Base-by-base conservation (phyloP, 2,329 filamentous ascomycete genomes). In the Talaromyces sp. region DNA sequence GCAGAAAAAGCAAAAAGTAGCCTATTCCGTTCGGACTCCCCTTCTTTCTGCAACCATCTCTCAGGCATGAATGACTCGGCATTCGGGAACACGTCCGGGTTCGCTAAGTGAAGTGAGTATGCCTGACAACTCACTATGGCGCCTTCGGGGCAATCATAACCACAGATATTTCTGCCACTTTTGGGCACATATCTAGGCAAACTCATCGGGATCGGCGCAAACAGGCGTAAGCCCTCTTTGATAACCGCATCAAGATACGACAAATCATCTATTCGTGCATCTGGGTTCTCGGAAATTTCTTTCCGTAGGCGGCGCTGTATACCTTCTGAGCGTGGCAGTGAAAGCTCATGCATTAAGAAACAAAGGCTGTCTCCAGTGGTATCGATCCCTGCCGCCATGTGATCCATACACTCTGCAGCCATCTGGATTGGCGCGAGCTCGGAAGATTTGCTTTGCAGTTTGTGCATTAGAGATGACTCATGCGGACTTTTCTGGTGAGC, bases 331-430 rank as follows among this genome's bases (percentile, higher is more conserved):
- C 81, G 75, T 1, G 87, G 85, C 68, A 86, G 85, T 1, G 89
- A 91, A 2, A 91, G 80, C 72, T 90, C 85, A 83, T 88, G 89
- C 85, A 91, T 88, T 13, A 91, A 79, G 71, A 90, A 90, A 71
- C 87, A 90, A 0, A 91, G 79, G 0, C 83, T 87, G 69, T 91
- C 89, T 17, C 88, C 88, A 0, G 89, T 90, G 0, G 89, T 91
- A 70, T 91, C 89, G 66, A 91, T 90, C 0, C 89, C 89, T 0
- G 89, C 89, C 0, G 85, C 87, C 85, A 91, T 87, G 73, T 91
- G 89, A 69, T 91, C 89, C 64, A 89, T 83, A 70, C 87, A 89
- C 74, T 91, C 89, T 22, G 88, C 88, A 0, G 87, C 87, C 68
- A 86, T 83, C 69, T 88, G 83, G 3, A 85, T 76, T 3, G 79